Base-by-base conservation (phyloP, 2,329 filamentous ascomycete species). In the Fusarium irregulare region DNA sequence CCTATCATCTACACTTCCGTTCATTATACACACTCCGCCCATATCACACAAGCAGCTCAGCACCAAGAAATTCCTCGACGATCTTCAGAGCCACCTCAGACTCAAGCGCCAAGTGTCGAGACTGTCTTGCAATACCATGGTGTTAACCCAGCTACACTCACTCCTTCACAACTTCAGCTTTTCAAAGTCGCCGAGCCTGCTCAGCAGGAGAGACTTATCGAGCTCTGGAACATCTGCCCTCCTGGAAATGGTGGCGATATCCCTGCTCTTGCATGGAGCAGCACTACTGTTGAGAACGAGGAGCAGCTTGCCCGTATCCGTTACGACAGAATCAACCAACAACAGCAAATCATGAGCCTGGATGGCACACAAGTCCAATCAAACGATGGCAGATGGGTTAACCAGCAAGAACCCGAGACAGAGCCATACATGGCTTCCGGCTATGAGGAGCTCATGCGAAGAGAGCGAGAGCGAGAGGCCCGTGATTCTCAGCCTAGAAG, bases 351-450 rank as follows among this genome's bases (percentile, higher is more conserved):
- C 37, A 84, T 86, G 79, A 88, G 86, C 67, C 79, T 89, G 56
- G 88, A 90, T 71, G 85, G 83, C 41, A 87, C 83, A 1, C 76
- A 84, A 20, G 75, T 85, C 10, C 88, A 90, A 76, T 81, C 81
- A 5, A 78, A 80, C 11, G 85, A 89, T 63, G 84, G 87, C 27
- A 83, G 83, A 54, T 90, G 88, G 87, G 73, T 82, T 28, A 76
- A 77, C 28, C 77, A 73, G 46, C 59, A 71, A 21, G 80, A 75
- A 68, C 79, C 47, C 6, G 84, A 87, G 65, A 88, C 87, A 41
- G 93, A 97, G 79, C 93, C 93, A 1, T 97, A 97, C 80, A 97
- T 97, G 87, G 79, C 88, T 49, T 91, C 89, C 9, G 94, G 94
- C 16, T 97, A 97, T 77, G 91, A 93, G 74, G 84, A 88, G 75